Conservation (phyloP, 2,329 filamentous ascomycete genomes). For the Dendrostoma leiphaemia region DNA sequence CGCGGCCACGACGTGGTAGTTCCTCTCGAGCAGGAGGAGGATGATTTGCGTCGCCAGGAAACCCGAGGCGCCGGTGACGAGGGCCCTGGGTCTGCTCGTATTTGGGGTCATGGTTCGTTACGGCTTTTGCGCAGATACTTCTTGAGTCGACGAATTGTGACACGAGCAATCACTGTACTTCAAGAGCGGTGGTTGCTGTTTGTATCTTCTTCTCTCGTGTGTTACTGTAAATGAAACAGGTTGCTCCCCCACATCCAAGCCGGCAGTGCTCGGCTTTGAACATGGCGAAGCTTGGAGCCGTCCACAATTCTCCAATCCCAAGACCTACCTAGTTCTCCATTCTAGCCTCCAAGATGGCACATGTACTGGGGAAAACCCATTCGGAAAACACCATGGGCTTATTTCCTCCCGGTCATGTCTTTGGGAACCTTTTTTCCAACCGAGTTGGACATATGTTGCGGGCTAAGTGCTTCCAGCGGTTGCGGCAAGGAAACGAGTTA, state of each 20-base stretch:
- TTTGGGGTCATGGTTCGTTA: background rate
- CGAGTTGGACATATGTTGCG: no score
- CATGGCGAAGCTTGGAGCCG: no score
- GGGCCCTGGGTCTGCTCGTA: background rate
- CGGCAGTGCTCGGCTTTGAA: background rate
- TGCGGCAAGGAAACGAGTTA: no score
- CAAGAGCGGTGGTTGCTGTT: background rate
- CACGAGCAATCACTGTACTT: background rate
- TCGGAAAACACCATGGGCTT: no score
- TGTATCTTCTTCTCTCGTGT: background rate
- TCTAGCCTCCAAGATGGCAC: no score
- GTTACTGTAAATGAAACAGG: background rate
- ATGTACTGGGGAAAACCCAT: no score
- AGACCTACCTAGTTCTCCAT: no score
- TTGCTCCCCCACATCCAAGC: background rate
- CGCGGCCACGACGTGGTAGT: background rate
- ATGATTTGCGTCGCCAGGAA: slow-evolving; percentile 2
- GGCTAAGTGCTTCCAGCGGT: no score
- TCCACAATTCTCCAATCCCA: no score
- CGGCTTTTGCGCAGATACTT: no score
- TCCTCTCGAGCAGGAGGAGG: background rate
- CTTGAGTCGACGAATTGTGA: background rate
- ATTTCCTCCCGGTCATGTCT: no score
- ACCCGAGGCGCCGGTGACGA: background rate
- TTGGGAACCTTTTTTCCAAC: no score